Evolutionary conservation across 2,329 filamentous ascomycete genomes (phyloP), one percentile per base, ranked within the genome.

Genomic region (Hypoxylon sp.): DNA sequence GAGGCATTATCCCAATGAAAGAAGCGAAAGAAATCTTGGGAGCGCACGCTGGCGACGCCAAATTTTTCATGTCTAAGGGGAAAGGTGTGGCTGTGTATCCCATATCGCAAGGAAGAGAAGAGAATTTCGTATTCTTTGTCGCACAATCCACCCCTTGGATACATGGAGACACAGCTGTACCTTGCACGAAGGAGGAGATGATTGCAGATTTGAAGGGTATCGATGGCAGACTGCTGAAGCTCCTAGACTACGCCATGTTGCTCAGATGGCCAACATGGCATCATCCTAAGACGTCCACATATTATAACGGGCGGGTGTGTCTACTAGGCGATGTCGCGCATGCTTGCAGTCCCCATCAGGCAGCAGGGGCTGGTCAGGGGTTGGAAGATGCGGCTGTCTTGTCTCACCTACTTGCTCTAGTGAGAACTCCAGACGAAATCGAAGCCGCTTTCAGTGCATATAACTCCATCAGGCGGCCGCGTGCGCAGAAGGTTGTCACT

Each of bases 401-500:
- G 8, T 69, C 71, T 31, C 72, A 75, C 44, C 72, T 76, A 5
- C 58, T 76, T 10, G 21, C 72, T 27, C 54, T 73, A 2, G 66
- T 73, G 47, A 70, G 68, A 55, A 53, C 42, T 0, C 48, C 72
- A 0, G 61, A 65, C 5, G 70, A 75, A 2, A 37, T 76, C 7
- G 71, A 72, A 32, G 27, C 53, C 1, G 76, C 76, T 11, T 77
- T 77, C 62, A 32, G 65, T 11, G 69, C 70, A 2, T 79, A 78
- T 62, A 76, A 79, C 63, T 50, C 67, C 7, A 67, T 77, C 19
- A 71, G 77, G 39, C 73, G 77, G 15, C 76, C 77, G 0, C 71
- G 77, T 10, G 76, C 74, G 8, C 77, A 79, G 57, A 75, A 75
- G 54, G 75, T 78, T 2, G 75, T 78, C 10, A 29, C 50, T 17